Base-by-base conservation (phyloP, 139 green algal species). In the Ettlia oleoabundans region DNA sequence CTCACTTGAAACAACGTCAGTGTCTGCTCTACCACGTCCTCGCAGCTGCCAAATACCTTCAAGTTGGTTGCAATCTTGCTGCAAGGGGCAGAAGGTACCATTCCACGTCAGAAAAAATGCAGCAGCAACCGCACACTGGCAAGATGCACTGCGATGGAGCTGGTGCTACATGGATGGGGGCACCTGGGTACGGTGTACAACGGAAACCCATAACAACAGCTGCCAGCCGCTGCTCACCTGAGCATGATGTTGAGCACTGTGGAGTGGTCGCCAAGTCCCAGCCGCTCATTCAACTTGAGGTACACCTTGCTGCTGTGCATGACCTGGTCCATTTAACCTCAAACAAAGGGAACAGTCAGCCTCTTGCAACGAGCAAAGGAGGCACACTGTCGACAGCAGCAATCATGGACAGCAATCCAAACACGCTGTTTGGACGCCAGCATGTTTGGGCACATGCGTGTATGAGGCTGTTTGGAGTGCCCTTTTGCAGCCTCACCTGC, bases 291-390 rank as follows among this genome's bases (percentile, higher is more conserved):
- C 62, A 99, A 90, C 35, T 89, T 81, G 3, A 80, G 84, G 86
- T 98, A 99, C 78, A 99, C 96, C 88, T 98, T 98, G 89, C 86
- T 94, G 86, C 90, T 94, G 86, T 99, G 96, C 92, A 99, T 97
- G 42, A 98, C 95, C 88, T 98, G 92, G 42, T 83, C 81, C 33
- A 77, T 91, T 24, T 24, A 58, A 15, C 10, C 47, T 24, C 47
- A 58, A 65, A 65, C 55, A 65, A 65, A 32, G 21, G 21, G n/a
- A n/a, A n/a, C n/a, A n/a, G n/a, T n/a, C n/a, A n/a, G n/a, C n/a
- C n/a, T n/a, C n/a, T n/a, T n/a, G n/a, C 47, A 58, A 58, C 47
- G 15, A 41, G 8, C 62, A 69, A 41, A 18, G 32, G 13, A 47
- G 5, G 32, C 30, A 9, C 32, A 24, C 22, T 24, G 10, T 43